Conservation (phyloP, 768 basidiomycete species). For the Panaeolus papilionaceus region DNA sequence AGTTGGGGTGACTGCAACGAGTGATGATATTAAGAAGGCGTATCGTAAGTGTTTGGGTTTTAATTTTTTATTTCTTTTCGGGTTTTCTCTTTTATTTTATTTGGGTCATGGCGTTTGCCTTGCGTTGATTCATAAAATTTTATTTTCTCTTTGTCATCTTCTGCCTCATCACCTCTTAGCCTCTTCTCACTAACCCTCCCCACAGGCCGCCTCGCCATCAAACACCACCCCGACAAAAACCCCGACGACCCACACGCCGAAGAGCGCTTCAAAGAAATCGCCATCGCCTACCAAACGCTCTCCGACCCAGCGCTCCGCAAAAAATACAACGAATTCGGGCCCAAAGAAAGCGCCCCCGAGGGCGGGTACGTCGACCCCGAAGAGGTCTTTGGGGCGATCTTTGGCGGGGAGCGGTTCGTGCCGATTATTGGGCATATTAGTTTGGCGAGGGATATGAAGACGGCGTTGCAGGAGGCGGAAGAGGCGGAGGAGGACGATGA, state of each 20-base stretch:
- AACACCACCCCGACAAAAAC: conserved; percentile 93
- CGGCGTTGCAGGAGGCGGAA: conserved; percentile 86
- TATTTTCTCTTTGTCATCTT: no score
- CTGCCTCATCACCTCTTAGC: not conserved
- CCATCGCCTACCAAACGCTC: conserved; percentile 88
- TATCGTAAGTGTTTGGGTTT: conserved; percentile 62
- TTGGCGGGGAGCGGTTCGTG: conserved; percentile 86
- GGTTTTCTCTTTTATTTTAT: conserved; percentile 11
- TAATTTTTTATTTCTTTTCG: not conserved
- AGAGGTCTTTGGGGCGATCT: conserved; percentile 82
- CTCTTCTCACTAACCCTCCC: not conserved
- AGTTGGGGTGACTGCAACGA: conserved; percentile 73
- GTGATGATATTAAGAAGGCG: conserved; percentile 90
- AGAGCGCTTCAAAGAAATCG: conserved; percentile 90
- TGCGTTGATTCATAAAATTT: not conserved
- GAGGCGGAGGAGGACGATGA: conserved; percentile 58
- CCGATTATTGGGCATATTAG: conserved; percentile 91
- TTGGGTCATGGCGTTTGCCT: not conserved
- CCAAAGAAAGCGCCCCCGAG: conserved; percentile 82
- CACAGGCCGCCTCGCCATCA: conserved; percentile 83
- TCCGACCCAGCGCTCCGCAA: conserved; percentile 77
- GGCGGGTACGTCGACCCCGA: conserved; percentile 91
- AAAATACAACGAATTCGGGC: conserved; percentile 93
- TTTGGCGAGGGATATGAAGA: conserved; percentile 91
- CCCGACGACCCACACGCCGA: conserved; percentile 85